These are phyloP conservation scores for Dactylellina parvicollis DNA, from an alignment of 2,329 filamentous ascomycete species.

Conservation along the genomic window DNA sequence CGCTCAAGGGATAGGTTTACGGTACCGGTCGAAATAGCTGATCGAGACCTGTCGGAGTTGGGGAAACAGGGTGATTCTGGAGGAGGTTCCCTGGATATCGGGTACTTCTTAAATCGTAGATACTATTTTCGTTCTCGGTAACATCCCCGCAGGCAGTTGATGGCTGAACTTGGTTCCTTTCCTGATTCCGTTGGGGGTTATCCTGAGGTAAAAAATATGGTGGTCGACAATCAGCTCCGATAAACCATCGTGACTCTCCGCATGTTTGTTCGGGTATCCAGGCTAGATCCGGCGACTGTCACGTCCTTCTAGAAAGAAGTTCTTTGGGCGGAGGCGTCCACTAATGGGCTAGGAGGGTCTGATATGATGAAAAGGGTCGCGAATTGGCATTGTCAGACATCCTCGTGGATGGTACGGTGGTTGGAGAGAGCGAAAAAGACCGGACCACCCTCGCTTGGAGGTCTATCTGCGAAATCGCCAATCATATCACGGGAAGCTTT, in stretches of 20 bases:
- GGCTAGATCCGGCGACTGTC: constrained; percentile 29
- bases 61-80: constrained; percentile 7
- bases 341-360: neutral
- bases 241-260: constrained; percentile 34
- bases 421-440: constrained; percentile 29
- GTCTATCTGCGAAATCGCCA: constrained; percentile 29
- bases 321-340: constrained; percentile 31
- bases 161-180: constrained; percentile 10
- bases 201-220: too few relatives aligned
- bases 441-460: constrained; percentile 42
- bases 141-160: constrained; percentile 12
- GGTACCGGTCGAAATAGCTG: constrained; percentile 18
- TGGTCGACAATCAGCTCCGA: constrained; percentile 23
- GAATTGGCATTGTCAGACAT: constrained; percentile 1
- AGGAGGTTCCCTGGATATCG: neutral
- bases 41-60: neutral
- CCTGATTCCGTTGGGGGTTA: constrained; percentile 28
- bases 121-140: neutral
- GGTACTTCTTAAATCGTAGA: constrained; percentile 9
- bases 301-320: constrained; percentile 31
- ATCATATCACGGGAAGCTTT: constrained; percentile 26
- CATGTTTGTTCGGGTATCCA: constrained; percentile 42
- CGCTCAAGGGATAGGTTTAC: constrained; percentile 23
- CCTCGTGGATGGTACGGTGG: too few relatives aligned
- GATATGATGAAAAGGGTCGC: constrained; percentile 12